A percentile compares a stretch with the other conserved stretches of the same genome.
Evolutionary conservation across 2,329 filamentous ascomycete species (phyloP).

Genomic region (Paraphaeosphaeria sporulosa): DNA sequence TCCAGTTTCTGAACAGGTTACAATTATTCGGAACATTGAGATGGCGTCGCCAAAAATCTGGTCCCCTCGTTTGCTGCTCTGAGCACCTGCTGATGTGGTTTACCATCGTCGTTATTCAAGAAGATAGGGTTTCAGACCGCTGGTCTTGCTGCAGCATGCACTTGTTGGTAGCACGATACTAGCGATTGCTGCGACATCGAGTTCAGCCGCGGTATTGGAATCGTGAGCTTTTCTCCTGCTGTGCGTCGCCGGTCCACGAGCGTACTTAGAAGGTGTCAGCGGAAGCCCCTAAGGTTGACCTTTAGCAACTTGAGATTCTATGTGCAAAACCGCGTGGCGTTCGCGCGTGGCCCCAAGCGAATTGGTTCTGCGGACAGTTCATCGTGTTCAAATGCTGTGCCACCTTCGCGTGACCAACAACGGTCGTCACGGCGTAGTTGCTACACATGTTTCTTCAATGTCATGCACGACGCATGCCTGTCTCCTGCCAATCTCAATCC

Average conservation of each 20-base stretch:
- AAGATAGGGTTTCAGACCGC: too few relatives aligned
- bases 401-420: constrained; percentile 2
- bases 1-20: too few relatives aligned
- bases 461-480: background rate
- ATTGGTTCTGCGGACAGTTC: background rate
- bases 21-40: too few relatives aligned
- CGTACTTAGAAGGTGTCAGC: background rate
- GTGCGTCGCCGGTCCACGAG: too few relatives aligned
- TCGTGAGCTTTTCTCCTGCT: background rate
- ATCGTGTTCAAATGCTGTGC: background rate
- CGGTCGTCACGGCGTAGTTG: background rate
- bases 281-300: background rate
- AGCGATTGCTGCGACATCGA: too few relatives aligned
- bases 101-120: background rate
- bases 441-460: background rate
- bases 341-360: background rate
- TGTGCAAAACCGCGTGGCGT: background rate
- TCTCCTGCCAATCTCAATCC: constrained; percentile 3
- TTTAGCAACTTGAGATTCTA: background rate
- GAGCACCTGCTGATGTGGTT: background rate
- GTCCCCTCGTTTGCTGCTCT: background rate
- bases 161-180: too few relatives aligned
- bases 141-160: too few relatives aligned
- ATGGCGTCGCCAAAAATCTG: too few relatives aligned
- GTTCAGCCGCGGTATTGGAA: background rate